Base-by-base conservation (phyloP, 768 basidiomycete species). In the Termitomyces sp. region DNA sequence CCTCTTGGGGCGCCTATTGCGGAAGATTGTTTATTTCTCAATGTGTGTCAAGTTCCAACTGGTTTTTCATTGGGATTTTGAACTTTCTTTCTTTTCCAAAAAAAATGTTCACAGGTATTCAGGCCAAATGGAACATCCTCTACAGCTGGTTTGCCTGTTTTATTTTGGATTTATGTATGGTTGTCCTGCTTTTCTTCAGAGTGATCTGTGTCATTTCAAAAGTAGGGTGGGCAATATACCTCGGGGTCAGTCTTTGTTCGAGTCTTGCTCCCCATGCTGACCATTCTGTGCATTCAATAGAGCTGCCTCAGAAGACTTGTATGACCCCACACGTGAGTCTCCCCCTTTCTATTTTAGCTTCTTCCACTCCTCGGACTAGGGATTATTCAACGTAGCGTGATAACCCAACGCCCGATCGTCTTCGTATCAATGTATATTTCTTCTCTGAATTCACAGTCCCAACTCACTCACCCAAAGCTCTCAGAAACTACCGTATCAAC, bases 11-110 rank as follows among this genome's bases (percentile, higher is more conserved):
- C 79, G 13, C 71, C 75, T 2, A 70, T 77, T 9, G 71, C 70
- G 8, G 84, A 86, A 64, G 78, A 84, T 56, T 86, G 84, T 58
- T 64, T 86, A n/a, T 73, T 69, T 44, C 67, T 86, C 46, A 84
- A 85, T 60, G 84, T 78, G 52, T 15, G 73, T 29, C n/a, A n/a
- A 41, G n/a, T 2, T 49, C 12, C 10, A 16, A 31, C 15, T 18
- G 16, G 18, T 5, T 46, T 2, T 28, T 7, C 1, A 4, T 18
- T 2, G 4, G 13, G 13, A 18, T 12, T 36, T 15, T 54, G 28
- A 29, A n/a, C 15, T 9, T 36, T 5, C 4, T 18, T 41, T 7
- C 9, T 41, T 3, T 37, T 18, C 18, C 0, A 7, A 18, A 39
- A 37, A 18, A 18, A 18, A 22, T 39, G 16, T n/a, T 16, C 16